A percentile compares a stretch with the other conserved stretches of the same genome.
Evolutionary conservation across 805 yeast species (phyloP).

Genomic region (Candida nemodendra): DNA sequence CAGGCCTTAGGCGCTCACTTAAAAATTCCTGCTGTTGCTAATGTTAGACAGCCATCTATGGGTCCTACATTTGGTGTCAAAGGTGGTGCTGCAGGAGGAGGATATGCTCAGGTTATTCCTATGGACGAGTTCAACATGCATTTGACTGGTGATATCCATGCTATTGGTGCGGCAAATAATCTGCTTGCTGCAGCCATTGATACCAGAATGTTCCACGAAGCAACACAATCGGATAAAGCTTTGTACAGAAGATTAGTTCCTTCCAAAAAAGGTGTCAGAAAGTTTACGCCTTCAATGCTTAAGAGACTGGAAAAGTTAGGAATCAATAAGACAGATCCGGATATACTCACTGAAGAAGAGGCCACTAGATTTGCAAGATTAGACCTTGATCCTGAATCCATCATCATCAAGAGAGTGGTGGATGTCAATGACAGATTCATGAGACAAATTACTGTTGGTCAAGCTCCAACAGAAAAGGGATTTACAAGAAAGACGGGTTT

Average conservation of each 20-base stretch:
- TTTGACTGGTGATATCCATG: constrained; percentile 83
- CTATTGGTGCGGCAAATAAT: constrained; percentile 79
- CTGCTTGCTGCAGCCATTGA: constrained; percentile 83
- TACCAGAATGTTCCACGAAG: constrained; percentile 82
- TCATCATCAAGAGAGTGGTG: constrained; percentile 81
- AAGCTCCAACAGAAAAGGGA: constrained; percentile 80
- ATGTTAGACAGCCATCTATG: constrained; percentile 85
- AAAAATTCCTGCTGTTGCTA: constrained; percentile 67
- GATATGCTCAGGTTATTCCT: constrained; percentile 83
- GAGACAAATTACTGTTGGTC: constrained; percentile 75
- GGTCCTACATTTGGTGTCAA: constrained; percentile 87
- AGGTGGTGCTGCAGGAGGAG: constrained; percentile 93
- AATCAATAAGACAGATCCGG: constrained; percentile 67
- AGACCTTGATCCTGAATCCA: constrained; percentile 75
- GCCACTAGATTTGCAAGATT: constrained; percentile 61
- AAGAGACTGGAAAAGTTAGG: constrained; percentile 67
- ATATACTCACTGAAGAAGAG: constrained; percentile 71
- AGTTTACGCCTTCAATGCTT: constrained; percentile 65
- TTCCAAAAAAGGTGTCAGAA: constrained; percentile 65
- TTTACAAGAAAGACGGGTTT: constrained; percentile 72
- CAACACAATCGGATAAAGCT: constrained; percentile 69
- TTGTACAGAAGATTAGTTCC: constrained; percentile 76
- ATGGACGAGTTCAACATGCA: constrained; percentile 89
- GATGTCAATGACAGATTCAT: constrained; percentile 81
- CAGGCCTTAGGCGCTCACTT: constrained; percentile 80